Evolutionary conservation across 768 basidiomycete genomes (phyloP), one percentile per base, ranked within the genome.

Genomic region (Gelatoporia subvermispora): DNA sequence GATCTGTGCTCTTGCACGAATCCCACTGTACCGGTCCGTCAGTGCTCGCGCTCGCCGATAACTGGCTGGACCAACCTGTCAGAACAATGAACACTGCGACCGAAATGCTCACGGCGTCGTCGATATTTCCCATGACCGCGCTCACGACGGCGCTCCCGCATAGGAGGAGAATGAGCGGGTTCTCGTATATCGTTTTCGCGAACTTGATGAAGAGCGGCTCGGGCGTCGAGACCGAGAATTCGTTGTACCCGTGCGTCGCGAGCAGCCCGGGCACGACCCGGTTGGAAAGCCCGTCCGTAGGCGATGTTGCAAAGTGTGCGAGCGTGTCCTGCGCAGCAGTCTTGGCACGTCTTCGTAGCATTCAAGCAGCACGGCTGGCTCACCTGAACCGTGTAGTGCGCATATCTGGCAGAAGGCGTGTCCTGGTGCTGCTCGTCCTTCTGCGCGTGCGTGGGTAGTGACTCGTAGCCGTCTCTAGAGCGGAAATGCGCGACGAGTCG

Each of bases 1-100:
- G 95, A 97, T 25, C 94, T 78, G 52, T 88, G 82, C 66, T 98
- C 94, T 66, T 98, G 94, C 24, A 98, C 82, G 61, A 97, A 98
- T 9, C 92, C 95, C 53, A 98, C 94, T 77, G 54, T 41, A 47
- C 3, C 8, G 35, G 20, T n/a, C 31, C 24, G 48, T 31, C 28
- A 3, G 39, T 28, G 21, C n/a, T 21, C 20, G n/a, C 28, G 7
- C 28, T 13, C 13, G 28, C 28, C 37, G 18, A 35, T 21, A 20
- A 46, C 17, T 9, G 8, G 22, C 22, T 36, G 18, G 22, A 55
- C 77, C 65, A 57, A 94, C 93, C 93, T 34, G 93, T 94, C 5
- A 98, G 69, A 20, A 98, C 94, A 48, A 97, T 97, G 23, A 90
- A 68, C 16, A 98, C 88, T 22, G 94, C 94, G 9, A 95, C 76